Evolutionary conservation across 2,329 filamentous ascomycete species (phyloP).

Genomic region (Ceratocystis ficicola): DNA sequence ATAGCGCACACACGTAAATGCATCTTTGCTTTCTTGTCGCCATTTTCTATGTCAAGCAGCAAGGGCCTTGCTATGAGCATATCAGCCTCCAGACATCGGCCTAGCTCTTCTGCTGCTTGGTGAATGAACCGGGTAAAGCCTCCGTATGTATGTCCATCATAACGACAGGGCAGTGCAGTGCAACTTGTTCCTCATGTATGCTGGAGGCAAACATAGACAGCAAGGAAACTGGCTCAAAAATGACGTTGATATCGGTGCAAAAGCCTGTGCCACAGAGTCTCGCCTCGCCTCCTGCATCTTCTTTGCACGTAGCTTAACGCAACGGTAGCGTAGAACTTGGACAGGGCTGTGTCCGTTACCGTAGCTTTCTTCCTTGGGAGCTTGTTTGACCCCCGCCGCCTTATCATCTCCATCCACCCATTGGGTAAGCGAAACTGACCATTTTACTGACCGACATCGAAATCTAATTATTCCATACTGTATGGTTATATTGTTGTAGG

Average conservation of each 20-base stretch:
- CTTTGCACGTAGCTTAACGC: neutral
- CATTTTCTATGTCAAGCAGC: neutral
- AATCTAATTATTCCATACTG: neutral
- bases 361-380: neutral
- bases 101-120: neutral
- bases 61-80: neutral
- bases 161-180: neutral
- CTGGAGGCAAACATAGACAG: neutral
- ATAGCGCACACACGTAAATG: neutral
- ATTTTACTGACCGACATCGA: neutral
- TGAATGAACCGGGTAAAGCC: neutral
- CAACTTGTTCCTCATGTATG: neutral
- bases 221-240: neutral
- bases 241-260: neutral
- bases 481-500: neutral
- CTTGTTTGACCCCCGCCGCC: neutral
- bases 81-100: neutral
- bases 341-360: neutral
- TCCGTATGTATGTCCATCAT: neutral
- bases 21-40: neutral
- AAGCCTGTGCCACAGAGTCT: neutral
- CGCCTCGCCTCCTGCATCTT: neutral
- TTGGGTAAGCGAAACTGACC: neutral
- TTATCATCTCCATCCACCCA: neutral
- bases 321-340: neutral